A percentile compares a stretch with the other conserved stretches of the same genome.
These are phyloP conservation scores for Fraxinus pennsylvanica DNA, from an alignment of 257 asterid species.

Conservation along the genomic window DNA sequence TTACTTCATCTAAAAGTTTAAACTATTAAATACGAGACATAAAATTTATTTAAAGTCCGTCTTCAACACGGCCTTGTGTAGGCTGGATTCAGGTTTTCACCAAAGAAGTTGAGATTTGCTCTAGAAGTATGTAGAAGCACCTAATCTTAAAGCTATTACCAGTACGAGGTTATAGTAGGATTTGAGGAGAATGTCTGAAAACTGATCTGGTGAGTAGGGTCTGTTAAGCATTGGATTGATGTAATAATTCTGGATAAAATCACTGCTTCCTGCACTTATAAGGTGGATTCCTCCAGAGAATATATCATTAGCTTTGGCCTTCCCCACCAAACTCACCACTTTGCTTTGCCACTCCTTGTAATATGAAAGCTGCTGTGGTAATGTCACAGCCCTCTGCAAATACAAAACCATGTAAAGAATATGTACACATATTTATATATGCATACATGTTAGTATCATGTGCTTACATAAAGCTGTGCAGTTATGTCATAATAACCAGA, in stretches of 20 bases:
- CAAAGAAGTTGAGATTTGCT: neutral
- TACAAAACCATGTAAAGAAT: neutral
- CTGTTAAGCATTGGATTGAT: conserved; percentile 59
- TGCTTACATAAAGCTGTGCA: conserved; percentile 59
- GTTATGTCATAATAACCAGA: conserved; percentile 83
- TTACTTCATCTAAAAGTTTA: neutral
- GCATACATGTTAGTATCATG: neutral
- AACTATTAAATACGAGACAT: too few species aligned
- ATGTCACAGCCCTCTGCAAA: conserved; percentile 63
- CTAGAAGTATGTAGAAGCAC: neutral
- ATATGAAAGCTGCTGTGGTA: conserved; percentile 54
- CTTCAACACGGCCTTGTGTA: neutral
- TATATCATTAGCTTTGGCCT: conserved; percentile 45
- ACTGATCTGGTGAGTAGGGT: conserved; percentile 49
- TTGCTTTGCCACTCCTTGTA: conserved; percentile 70
- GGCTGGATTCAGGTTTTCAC: too few species aligned
- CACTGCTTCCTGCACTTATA: conserved; percentile 86
- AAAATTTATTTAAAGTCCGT: too few species aligned
- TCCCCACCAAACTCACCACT: conserved; percentile 63
- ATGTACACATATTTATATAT: neutral
- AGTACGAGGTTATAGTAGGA: conserved; percentile 57
- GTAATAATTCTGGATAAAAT: conserved; percentile 75
- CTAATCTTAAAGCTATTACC: conserved; percentile 34
- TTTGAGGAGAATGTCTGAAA: conserved; percentile 62
- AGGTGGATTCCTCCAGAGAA: conserved; percentile 72